A percentile compares a stretch with the other conserved stretches of the same genome.
These are phyloP conservation scores for Lecanosticta acicola DNA, from an alignment of 2,329 filamentous ascomycete genomes.

Conservation along the genomic window DNA sequence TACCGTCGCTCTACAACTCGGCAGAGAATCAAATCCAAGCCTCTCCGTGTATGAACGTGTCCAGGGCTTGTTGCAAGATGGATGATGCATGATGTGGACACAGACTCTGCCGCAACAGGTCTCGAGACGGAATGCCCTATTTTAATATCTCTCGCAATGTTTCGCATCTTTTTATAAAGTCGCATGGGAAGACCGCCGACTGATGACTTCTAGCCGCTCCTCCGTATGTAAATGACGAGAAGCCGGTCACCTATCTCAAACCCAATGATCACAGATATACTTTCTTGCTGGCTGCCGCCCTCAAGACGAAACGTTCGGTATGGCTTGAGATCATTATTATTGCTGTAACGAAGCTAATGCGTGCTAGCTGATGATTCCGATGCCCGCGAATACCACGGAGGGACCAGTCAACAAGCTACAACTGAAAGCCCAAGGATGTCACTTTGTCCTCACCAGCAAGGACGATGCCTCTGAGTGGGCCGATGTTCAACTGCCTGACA, in stretches of 20 bases:
- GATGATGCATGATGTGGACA: too few relatives aligned
- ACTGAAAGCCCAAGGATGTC: conserved; percentile 4
- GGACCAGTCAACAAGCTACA: conserved; percentile 11
- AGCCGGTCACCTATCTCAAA: conserved; percentile 16
- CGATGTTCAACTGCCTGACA: not conserved
- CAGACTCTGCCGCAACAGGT: too few relatives aligned
- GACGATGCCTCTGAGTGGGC: conserved; percentile 6
- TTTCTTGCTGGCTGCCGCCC: conserved; percentile 8
- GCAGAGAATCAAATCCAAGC: too few relatives aligned
- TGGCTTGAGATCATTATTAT: not conserved
- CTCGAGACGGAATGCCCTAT: too few relatives aligned
- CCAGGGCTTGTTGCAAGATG: too few relatives aligned
- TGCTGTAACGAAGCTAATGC: not conserved
- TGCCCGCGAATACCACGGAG: conserved; percentile 11
- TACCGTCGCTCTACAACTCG: too few relatives aligned
- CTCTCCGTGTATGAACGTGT: too few relatives aligned
- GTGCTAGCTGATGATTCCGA: conserved; percentile 5
- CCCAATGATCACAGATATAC: conserved; percentile 14
- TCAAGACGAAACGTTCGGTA: conserved; percentile 9
- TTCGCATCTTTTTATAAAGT: too few relatives aligned
- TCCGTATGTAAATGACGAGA: too few relatives aligned
- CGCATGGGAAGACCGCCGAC: too few relatives aligned
- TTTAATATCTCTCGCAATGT: too few relatives aligned
- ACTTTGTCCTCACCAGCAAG: conserved; percentile 4
- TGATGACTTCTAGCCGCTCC: too few relatives aligned